Base-by-base conservation (phyloP, 257 asterid species). In the Solanum stenotomum region DNA sequence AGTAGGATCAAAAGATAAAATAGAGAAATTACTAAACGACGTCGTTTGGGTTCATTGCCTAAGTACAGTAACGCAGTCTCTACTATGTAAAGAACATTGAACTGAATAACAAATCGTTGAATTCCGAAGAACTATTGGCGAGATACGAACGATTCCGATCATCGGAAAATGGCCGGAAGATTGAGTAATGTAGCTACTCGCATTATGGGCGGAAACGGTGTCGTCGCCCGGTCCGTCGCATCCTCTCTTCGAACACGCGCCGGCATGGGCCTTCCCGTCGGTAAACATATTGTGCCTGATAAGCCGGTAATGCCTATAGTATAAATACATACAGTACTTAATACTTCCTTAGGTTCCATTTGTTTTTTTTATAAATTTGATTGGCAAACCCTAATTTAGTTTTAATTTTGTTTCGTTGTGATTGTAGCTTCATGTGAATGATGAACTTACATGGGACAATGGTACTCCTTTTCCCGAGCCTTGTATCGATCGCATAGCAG, bases 221-320 rank as follows among this genome's bases (percentile, higher is more conserved):
- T 93, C 23, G 97, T 94, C 33, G 85, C 95, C 11, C 97, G 97
- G 83, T 93, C 99, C 87, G 92, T 91, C 68, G 91, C 94, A 56
- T 90, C 96, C 42, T 95, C 99, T 49, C 93, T 96, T 87, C 98
- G 99, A 22, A 95, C 89, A 70, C 96, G 98, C 52, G 88, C 99
- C 89, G 98, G 98, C 85, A 95, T 96, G 99, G 98, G 99, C 37
- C 97, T 95, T 82, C 98, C 98, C 71, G 98, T 95, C 84, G 98
- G 99, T 40, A 95, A 94, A 90, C 99, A 95, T 89, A 93, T 94
- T 87, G 98, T 96, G 81, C 99, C 99, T 22, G 94, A 95, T 85
- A 95, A 90, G 85, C 99, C 98, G 83, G 98, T 96, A 90, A 88
- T n/a, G 12, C 3, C 1, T 29, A 27, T 40, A 29, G 56, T 29